phyloP scores from a whole-genome alignment of 352 stramenopile species.

The Phytophthora agathidicida region DNA sequence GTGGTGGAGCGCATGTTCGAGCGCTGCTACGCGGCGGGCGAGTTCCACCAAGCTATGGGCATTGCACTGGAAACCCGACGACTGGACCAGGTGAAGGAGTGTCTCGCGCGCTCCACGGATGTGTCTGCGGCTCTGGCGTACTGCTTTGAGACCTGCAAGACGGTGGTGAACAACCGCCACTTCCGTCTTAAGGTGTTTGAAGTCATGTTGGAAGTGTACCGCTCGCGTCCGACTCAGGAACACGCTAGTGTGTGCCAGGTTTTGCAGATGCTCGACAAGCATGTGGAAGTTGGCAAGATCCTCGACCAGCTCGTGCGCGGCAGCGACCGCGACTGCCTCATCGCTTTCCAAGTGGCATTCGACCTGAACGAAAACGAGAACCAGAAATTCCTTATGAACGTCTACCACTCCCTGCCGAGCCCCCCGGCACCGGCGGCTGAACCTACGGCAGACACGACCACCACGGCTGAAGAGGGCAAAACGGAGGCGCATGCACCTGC shows the following conservation, averaged over 20 bases:
- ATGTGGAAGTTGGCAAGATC: conserved; percentile 86
- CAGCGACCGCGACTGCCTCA: conserved; percentile 75
- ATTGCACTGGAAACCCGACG: conserved; percentile 96
- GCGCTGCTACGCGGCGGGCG: conserved; percentile 93
- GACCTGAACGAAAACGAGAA: conserved; percentile 98
- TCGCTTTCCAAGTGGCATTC: conserved; percentile 98
- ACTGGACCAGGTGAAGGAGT: conserved; percentile 93
- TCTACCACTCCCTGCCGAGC: conserved; percentile 88
- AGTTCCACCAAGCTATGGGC: conserved; percentile 97
- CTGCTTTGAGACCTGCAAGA: conserved; percentile 94
- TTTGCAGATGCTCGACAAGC: conserved; percentile 89
- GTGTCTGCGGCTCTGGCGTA: conserved; percentile 87
- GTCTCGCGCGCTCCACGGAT: conserved; percentile 85
- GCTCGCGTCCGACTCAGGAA: conserved; percentile 60
- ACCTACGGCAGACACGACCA: conserved; percentile 22
- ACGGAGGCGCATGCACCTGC: conserved; percentile 32
- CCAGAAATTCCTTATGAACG: conserved; percentile 95
- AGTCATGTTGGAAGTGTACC: conserved; percentile 91
- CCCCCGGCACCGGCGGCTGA: conserved; percentile 44
- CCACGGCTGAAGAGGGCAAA: conserved; percentile 46
- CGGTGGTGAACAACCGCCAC: conserved; percentile 91
- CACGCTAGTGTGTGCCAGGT: conserved; percentile 87
- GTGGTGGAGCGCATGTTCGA: conserved; percentile 99
- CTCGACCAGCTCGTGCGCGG: conserved; percentile 86
- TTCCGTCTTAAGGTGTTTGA: conserved; percentile 96